Base-by-base conservation (phyloP, 2,329 filamentous ascomycete genomes). In the Hypomyces rosellus region DNA sequence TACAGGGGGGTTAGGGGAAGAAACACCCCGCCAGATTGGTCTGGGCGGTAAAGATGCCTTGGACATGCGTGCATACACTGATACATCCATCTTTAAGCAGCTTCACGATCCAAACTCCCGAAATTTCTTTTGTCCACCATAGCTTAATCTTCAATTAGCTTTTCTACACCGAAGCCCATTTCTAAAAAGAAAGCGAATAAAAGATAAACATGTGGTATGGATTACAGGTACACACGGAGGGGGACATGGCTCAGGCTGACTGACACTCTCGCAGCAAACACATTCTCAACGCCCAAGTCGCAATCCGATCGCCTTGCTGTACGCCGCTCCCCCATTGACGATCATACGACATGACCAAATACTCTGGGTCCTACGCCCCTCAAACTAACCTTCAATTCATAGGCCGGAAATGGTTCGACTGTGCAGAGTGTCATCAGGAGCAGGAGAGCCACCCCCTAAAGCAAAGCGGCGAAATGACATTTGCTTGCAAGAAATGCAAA, bases 391-490 rank as follows among this genome's bases (percentile, higher is more conserved):
- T 47, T 37, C 6, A 18, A 46, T 36, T 30, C 30, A 34, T 61
- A 92, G 89, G 89, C 76, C 81, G 83, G 54, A 96, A 96, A 76
- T 99, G 95, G 95, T 99, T 96, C 74, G 93, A 99, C 75, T 99
- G 93, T 72, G 88, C 89, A 57, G 87, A 96, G 68, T 99, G 93
- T 74, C 93, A 99, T 73, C 73, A 74, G 48, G 93, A 99, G 68
- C 76, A 82, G 54, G 86, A 95, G 69, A 71, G 75, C 54, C 93
- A 97, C 68, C 72, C 79, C 36, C 82, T 99, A 18, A 72, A 81
- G 48, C 87, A 95, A 71, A 78, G 76, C 57, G 78, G 85, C 60
- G 93, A 99, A 65, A 95, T 99, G 89, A 81, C 76, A 36, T 97
- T 99, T 64, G 89, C 89, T 47, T 99, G 93, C 81, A 99, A 99